Percentiles rank a stretch among this genome's conserved stretches.
Evolutionary conservation across 1,139 yeast species (phyloP).

Genomic region (Yamadazyma buinensis): DNA sequence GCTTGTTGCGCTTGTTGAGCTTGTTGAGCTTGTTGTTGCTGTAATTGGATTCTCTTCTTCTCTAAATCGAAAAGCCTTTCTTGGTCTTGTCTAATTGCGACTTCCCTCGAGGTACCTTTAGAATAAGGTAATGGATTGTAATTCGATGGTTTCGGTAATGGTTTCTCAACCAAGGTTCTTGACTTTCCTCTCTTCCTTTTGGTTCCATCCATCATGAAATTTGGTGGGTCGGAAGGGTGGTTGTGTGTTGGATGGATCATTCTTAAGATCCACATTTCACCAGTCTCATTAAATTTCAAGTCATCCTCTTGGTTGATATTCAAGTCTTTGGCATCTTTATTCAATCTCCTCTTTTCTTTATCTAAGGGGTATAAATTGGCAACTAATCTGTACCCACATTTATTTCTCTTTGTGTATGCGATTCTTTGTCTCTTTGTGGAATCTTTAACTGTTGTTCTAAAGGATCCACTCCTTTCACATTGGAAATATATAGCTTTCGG

Average conservation of each 20-base stretch:
- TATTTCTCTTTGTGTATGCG: slow-evolving; percentile 49
- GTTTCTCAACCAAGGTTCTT: slow-evolving; percentile 45
- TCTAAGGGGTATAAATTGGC: slow-evolving; percentile 47
- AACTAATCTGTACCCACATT: slow-evolving; percentile 47
- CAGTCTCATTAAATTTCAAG: slow-evolving; percentile 16
- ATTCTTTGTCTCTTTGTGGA: slow-evolving; percentile 46
- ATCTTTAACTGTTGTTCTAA: slow-evolving; percentile 49
- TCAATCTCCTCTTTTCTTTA: slow-evolving; percentile 23
- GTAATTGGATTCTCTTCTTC: slow-evolving; percentile 11
- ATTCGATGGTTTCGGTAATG: slow-evolving; percentile 29
- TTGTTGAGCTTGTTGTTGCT: too few relatives aligned
- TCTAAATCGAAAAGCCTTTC: too few relatives aligned
- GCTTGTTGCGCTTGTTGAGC: too few relatives aligned
- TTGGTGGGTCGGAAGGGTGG: slow-evolving; percentile 44
- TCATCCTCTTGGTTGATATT: slow-evolving; percentile 24
- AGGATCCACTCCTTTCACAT: slow-evolving; percentile 46
- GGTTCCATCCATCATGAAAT: slow-evolving; percentile 30
- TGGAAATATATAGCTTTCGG: slow-evolving; percentile 51
- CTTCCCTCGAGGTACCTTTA: slow-evolving; percentile 8
- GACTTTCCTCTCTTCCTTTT: slow-evolving; percentile 35
- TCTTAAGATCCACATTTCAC: slow-evolving; percentile 47
- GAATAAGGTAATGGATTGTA: slow-evolving; percentile 10
- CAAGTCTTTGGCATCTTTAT: background rate
- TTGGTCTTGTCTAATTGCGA: slow-evolving; percentile 5
- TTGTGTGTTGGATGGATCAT: slow-evolving; percentile 49